Evolutionary conservation across 257 asterid genomes (phyloP), one percentile per base, ranked within the genome.

Genomic region (Schizonepeta tenuifolia): DNA sequence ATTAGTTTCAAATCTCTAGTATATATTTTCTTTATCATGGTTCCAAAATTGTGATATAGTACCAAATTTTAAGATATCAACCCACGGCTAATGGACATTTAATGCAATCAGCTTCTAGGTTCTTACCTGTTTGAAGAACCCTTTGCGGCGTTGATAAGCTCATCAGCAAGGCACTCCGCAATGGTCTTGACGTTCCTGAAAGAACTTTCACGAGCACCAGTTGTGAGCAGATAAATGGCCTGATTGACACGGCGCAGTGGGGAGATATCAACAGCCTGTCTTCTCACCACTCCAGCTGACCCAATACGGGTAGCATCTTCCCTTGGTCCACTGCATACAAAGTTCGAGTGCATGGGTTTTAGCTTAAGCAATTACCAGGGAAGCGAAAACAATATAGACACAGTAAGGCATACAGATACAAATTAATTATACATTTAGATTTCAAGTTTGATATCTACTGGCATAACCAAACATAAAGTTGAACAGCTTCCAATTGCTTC

Each of bases 101-200:
- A 14, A 18, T n/a, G 14, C 2, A 49, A 58, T 3, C 18, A 9
- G 22, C 17, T 3, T 10, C 6, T 17, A 44, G 44, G 14, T 47
- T 4, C 38, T 73, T 22, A 79, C 86, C 86, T 81, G 81, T 81
- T 80, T 17, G 86, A 79, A 43, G 84, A 74, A 41, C 82, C 82
- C 21, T 81, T 84, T 6, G 89, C 89, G 0, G 89, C 89, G 55
- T 84, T 84, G 75, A 84, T 84, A 17, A 82, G 89, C 22, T 82
- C 89, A 71, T 84, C 86, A 58, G 89, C 89, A 71, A 84, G 89
- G 74, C 89, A 84, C 75, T 84, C 89, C 1, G 89, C 86, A 51
- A 84, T 84, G 69, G 85, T 82, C 83, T 84, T 84, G 54, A 84
- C 65, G 63, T 84, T 84, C 71, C 89, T 75, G 72, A 84, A 84